A percentile compares a stretch with the other conserved stretches of the same genome.
Evolutionary conservation across 129 eudicot species (phyloP).

Genomic region (Silybum marianum): DNA sequence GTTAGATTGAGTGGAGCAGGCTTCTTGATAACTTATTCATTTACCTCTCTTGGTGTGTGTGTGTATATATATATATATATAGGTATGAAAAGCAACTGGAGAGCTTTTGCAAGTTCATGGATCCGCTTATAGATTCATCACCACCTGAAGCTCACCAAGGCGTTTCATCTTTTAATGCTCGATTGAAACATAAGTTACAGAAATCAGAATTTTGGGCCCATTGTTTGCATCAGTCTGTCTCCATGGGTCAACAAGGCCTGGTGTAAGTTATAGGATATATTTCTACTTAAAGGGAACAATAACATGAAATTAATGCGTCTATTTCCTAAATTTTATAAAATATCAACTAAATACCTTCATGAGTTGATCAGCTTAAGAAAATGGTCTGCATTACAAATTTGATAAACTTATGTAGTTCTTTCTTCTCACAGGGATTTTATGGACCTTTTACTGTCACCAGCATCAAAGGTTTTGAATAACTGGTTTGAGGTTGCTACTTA

Average conservation of each 20-base stretch:
- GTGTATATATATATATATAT: conserved; percentile 5
- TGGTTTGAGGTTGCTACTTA: conserved; percentile 91
- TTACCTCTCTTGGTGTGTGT: neutral
- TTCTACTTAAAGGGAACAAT: neutral
- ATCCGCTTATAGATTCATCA: conserved; percentile 79
- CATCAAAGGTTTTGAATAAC: conserved; percentile 90
- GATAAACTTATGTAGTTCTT: conserved; percentile 20
- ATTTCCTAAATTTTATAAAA: conserved; percentile 4
- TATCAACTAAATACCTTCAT: conserved; percentile 8
- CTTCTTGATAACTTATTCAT: neutral
- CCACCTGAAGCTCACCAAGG: conserved; percentile 83
- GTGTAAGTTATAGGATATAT: conserved; percentile 50
- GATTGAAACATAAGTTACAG: conserved; percentile 67
- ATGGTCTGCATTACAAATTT: neutral
- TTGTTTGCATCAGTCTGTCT: conserved; percentile 71
- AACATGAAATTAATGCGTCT: neutral
- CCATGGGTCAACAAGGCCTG: conserved; percentile 90
- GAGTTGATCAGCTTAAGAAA: conserved; percentile 8
- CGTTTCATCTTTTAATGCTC: conserved; percentile 53
- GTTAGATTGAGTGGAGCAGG: neutral
- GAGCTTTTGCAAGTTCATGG: conserved; percentile 93
- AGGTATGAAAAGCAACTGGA: conserved; percentile 87
- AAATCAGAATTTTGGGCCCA: conserved; percentile 88
- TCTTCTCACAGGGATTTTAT: conserved; percentile 76
- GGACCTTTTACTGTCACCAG: conserved; percentile 91